Evolutionary conservation across 202 grass and related monocot species (phyloP), one percentile per base, ranked within the genome.

Genomic region (Cymbopogon flexuosus): DNA sequence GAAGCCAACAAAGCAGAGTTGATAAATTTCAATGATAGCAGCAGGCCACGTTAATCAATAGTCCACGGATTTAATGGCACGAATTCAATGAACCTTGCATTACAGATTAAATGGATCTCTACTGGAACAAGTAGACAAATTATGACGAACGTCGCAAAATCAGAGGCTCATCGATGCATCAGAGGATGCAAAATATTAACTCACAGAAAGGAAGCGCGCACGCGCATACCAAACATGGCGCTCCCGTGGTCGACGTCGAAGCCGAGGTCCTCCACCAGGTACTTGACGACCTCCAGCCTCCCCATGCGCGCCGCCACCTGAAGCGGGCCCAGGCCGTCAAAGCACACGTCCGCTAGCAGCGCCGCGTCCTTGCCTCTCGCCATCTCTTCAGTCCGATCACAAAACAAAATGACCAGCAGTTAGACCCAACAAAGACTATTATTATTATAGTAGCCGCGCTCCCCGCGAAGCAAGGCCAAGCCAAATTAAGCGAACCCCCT

Each of bases 231-330:
- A 19, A 43, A 39, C 8, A 34, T 1, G 8, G 16, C 10, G 31
- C 83, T 56, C 19, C 31, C 67, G 6, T 59, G 43, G 51, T 85
- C 42, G 83, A 85, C 49, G 62, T 80, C 84, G 3, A 80, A 60
- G 18, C 84, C 77, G 19, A 86, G 77, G n/a, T 86, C 84, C 77
- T 85, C 69, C 47, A 86, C 69, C 61, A 86, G 13, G 70, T 40
- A 86, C 49, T 24, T 75, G 69, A 78, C 65, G 19, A 74, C 61
- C 21, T 86, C 77, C 14, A 80, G n/a, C 54, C 6, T 73, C 30
- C 84, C 84, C 36, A 73, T 30, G 36, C 69, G 76, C 47, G 76
- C 68, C 9, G 69, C 84, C 13, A 70, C 77, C 68, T 80, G 84
- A 52, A 86, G 70, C 61, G 76, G 47, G n/a, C 76, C 84, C 8